Evolutionary conservation across 768 basidiomycete genomes (phyloP).

Genomic region (Macrocybe gigantea): DNA sequence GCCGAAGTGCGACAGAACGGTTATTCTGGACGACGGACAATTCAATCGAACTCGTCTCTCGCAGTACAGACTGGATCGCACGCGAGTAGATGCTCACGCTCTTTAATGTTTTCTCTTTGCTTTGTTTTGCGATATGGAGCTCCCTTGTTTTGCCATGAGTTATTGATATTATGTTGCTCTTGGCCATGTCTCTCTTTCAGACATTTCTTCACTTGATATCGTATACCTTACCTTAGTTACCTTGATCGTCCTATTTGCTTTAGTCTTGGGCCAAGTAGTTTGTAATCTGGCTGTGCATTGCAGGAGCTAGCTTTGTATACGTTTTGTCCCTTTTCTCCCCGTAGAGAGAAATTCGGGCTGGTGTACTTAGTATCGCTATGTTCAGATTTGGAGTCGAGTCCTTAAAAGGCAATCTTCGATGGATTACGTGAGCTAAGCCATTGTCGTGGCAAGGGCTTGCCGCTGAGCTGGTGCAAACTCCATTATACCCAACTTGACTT

Average conservation of each 20-base stretch:
- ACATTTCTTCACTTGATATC: slow-evolving; percentile 1
- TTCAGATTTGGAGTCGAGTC: no score
- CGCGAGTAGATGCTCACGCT: slow-evolving; percentile 40
- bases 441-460: no score
- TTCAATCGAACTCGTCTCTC: slow-evolving; percentile 79
- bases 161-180: slow-evolving; percentile 12
- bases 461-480: no score
- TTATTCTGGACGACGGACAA: slow-evolving; percentile 92
- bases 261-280: slow-evolving; percentile 1
- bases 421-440: no score
- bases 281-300: slow-evolving; percentile 9
- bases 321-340: slow-evolving; percentile 1
- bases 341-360: no score
- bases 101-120: slow-evolving; percentile 1
- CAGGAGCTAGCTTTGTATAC: not conserved
- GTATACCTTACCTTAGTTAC: slow-evolving; percentile 7
- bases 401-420: no score
- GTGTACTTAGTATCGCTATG: no score
- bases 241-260: slow-evolving; percentile 1
- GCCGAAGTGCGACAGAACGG: slow-evolving; percentile 83
- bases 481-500: not conserved
- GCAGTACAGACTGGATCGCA: slow-evolving; percentile 83
- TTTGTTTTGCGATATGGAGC: slow-evolving; percentile 8
- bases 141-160: not conserved
- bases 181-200: slow-evolving; percentile 1